phyloP scores from a whole-genome alignment of 202 grass and related monocot species.

The Brachypodium distachyon region DNA sequence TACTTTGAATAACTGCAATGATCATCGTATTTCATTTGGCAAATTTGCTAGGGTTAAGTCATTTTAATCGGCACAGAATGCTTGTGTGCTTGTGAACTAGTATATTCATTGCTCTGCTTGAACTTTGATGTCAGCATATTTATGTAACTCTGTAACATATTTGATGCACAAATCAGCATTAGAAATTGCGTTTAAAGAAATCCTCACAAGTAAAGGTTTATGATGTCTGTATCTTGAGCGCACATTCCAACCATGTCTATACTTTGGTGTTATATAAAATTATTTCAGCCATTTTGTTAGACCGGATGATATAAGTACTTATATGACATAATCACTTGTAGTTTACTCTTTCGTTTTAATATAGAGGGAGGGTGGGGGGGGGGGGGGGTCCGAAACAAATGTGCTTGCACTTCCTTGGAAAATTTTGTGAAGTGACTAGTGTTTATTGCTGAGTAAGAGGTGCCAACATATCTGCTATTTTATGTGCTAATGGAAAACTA shows the following conservation, averaged over 20 bases:
- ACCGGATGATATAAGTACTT: background rate
- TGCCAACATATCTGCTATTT: background rate
- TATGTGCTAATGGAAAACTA: background rate
- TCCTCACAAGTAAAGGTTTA: background rate
- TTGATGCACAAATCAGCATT: background rate
- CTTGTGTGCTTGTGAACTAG: background rate
- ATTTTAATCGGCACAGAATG: background rate
- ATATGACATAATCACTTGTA: background rate
- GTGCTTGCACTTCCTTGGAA: background rate
- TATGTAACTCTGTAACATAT: background rate
- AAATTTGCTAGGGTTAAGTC: background rate
- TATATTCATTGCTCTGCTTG: background rate
- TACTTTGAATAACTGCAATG: background rate
- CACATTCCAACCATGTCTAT: background rate
- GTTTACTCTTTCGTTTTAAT: background rate
- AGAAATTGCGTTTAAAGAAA: background rate
- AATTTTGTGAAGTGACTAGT: background rate
- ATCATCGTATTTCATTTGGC: background rate
- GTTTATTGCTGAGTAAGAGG: background rate
- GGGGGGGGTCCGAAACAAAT: background rate
- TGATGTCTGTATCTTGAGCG: background rate
- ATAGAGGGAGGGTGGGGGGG: background rate
- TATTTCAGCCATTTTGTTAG: background rate
- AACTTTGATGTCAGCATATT: background rate
- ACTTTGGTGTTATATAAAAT: background rate